These are phyloP conservation scores for Debaryomycetaceae sp. DNA, from an alignment of 1,139 yeast genomes.

Conservation along the genomic window DNA sequence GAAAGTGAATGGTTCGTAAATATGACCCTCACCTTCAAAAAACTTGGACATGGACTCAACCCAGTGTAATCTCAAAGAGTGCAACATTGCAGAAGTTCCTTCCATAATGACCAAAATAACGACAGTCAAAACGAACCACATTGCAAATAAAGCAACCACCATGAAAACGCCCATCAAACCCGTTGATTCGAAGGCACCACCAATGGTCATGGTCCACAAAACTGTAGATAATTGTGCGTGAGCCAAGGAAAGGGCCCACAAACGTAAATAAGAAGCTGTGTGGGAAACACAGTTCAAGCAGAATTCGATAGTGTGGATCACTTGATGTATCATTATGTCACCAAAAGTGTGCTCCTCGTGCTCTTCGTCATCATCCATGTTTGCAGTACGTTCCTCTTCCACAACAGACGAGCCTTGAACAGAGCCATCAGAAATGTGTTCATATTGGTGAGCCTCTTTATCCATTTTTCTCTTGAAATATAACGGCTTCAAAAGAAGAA, in stretches of 20 bases:
- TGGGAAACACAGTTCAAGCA: slow-evolving; percentile 77
- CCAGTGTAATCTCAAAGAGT: slow-evolving; percentile 81
- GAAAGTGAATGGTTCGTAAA: slow-evolving; percentile 69
- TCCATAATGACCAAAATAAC: slow-evolving; percentile 77
- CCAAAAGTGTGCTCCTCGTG: slow-evolving; percentile 63
- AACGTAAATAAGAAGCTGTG: slow-evolving; percentile 72
- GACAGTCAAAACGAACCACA: slow-evolving; percentile 77
- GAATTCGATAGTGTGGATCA: slow-evolving; percentile 75
- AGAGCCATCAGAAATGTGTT: slow-evolving; percentile 19
- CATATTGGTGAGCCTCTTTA: slow-evolving; percentile 36
- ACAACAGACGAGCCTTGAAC: slow-evolving; percentile 13
- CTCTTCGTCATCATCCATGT: slow-evolving; percentile 42
- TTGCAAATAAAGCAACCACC: slow-evolving; percentile 62
- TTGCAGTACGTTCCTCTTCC: slow-evolving; percentile 22
- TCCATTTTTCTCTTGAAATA: slow-evolving; percentile 41
- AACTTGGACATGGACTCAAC: slow-evolving; percentile 84
- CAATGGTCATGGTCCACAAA: slow-evolving; percentile 76
- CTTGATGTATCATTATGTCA: slow-evolving; percentile 76
- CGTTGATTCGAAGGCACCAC: slow-evolving; percentile 48
- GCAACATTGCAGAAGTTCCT: slow-evolving; percentile 86
- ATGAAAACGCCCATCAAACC: slow-evolving; percentile 49
- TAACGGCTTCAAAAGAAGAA: slow-evolving; percentile 66
- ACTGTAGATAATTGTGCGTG: slow-evolving; percentile 76
- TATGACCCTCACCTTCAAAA: slow-evolving; percentile 77
- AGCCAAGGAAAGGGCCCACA: slow-evolving; percentile 78